Conservation (phyloP, 2,329 filamentous ascomycete species). For the Cercospora sp. region DNA sequence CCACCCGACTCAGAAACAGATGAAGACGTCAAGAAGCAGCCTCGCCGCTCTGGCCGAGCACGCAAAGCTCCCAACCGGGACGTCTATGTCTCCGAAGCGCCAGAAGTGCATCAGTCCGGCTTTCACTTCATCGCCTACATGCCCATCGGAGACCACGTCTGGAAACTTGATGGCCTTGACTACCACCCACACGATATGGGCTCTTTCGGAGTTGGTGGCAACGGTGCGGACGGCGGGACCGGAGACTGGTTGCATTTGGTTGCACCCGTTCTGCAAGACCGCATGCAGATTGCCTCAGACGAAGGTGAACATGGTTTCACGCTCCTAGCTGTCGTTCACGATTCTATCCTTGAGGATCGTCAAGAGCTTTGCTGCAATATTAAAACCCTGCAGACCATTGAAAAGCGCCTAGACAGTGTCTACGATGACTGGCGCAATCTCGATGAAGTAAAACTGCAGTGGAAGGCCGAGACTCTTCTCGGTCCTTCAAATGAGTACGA, state of each 20-base stretch:
- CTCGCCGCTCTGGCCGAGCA: slow-evolving; percentile 32
- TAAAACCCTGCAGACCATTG: slow-evolving; percentile 45
- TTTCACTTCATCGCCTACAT: slow-evolving; percentile 93
- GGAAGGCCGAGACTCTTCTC: slow-evolving; percentile 18
- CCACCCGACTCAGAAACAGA: slow-evolving; percentile 1
- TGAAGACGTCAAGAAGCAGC: slow-evolving; percentile 9
- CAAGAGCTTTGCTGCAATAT: slow-evolving; percentile 47
- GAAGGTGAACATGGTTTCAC: slow-evolving; percentile 71
- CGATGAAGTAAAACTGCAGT: not conserved
- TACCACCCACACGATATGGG: slow-evolving; percentile 67
- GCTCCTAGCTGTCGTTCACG: slow-evolving; percentile 71
- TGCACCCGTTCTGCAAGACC: slow-evolving; percentile 62
- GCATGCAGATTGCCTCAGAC: slow-evolving; percentile 64
- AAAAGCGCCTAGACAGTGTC: slow-evolving; percentile 43
- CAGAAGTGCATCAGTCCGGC: slow-evolving; percentile 57
- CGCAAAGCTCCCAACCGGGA: slow-evolving; percentile 23
- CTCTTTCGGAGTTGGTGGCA: slow-evolving; percentile 37
- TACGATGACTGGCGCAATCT: slow-evolving; percentile 45
- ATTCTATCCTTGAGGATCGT: slow-evolving; percentile 57
- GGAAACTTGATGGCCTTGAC: slow-evolving; percentile 87
- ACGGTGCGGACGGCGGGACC: slow-evolving; percentile 42
- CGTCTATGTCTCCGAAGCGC: slow-evolving; percentile 45
- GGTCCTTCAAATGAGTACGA: slow-evolving; percentile 25
- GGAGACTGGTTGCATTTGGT: slow-evolving; percentile 68
- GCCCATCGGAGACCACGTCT: slow-evolving; percentile 70